Conservation (phyloP, 257 asterid genomes). For the Solanum piurae region DNA sequence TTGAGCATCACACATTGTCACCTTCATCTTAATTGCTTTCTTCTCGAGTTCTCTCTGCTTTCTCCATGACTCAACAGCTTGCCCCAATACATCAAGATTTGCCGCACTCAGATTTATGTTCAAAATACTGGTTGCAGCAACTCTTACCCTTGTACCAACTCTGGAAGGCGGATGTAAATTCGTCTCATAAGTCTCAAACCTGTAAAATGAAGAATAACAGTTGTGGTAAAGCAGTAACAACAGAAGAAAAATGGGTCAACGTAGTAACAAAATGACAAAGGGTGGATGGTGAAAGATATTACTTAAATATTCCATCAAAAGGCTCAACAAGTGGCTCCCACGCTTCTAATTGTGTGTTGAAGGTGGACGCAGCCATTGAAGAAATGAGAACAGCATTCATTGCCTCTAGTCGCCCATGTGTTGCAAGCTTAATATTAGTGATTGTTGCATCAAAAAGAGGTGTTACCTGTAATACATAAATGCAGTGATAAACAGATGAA, state of each 20-base stretch:
- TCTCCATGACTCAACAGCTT: slow-evolving; percentile 77
- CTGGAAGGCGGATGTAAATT: slow-evolving; percentile 42
- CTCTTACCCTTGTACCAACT: slow-evolving; percentile 70
- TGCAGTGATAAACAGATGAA: slow-evolving; percentile 8
- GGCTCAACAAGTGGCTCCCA: slow-evolving; percentile 99
- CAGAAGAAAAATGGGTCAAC: slow-evolving; percentile 1
- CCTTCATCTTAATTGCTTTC: slow-evolving; percentile 37
- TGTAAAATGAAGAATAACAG: slow-evolving; percentile 23
- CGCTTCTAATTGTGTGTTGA: slow-evolving; percentile 80
- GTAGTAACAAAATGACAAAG: not conserved
- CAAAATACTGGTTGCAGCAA: slow-evolving; percentile 77
- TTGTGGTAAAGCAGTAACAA: slow-evolving; percentile 8
- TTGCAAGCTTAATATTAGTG: slow-evolving; percentile 87
- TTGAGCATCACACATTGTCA: not conserved
- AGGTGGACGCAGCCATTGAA: slow-evolving; percentile 89
- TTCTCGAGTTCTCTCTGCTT: slow-evolving; percentile 87
- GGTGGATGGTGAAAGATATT: slow-evolving; percentile 11
- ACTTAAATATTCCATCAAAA: slow-evolving; percentile 96
- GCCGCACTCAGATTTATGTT: slow-evolving; percentile 85
- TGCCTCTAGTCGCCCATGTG: slow-evolving; percentile 83
- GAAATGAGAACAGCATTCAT: slow-evolving; percentile 86
- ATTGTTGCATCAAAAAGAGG: slow-evolving; percentile 95
- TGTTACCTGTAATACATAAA: slow-evolving; percentile 54
- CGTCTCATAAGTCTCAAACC: slow-evolving; percentile 89
- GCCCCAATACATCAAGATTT: slow-evolving; percentile 66